Evolutionary conservation across 176 grass and related monocot genomes (phyloP).

Genomic region (Lolium perenne): DNA sequence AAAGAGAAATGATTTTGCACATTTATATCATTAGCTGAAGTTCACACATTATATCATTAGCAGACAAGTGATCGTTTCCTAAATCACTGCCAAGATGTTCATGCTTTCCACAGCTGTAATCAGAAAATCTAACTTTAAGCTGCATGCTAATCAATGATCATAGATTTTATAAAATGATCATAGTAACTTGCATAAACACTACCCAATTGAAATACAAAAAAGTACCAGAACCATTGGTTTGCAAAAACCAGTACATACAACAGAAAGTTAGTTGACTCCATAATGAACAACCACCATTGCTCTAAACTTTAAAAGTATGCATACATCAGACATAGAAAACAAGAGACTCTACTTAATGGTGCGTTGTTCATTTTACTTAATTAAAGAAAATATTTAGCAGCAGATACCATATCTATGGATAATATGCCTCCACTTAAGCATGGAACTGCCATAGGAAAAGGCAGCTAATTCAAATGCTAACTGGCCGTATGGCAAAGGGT

Average conservation of each 20-base stretch:
- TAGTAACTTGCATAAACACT: not conserved
- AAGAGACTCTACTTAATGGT: too few relatives aligned
- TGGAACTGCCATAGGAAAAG: too few relatives aligned
- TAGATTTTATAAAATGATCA: not conserved
- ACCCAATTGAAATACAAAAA: not conserved
- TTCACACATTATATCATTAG: not conserved
- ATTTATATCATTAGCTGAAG: not conserved
- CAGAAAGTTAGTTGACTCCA: not conserved
- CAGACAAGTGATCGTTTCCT: not conserved
- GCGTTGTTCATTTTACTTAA: too few relatives aligned
- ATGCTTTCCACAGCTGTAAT: not conserved
- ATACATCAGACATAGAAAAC: not conserved
- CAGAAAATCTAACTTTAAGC: not conserved
- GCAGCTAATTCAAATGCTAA: too few relatives aligned
- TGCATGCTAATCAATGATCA: not conserved
- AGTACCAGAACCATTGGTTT: not conserved
- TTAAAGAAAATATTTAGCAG: too few relatives aligned
- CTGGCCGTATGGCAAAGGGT: too few relatives aligned
- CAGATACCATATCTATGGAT: too few relatives aligned
- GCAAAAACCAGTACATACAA: not conserved
- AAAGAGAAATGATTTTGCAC: not conserved
- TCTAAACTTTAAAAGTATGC: not conserved
- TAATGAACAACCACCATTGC: not conserved
- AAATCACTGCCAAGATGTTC: not conserved
- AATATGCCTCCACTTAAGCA: too few relatives aligned